A percentile compares a stretch with the other conserved stretches of the same genome.
These are phyloP conservation scores for Mortierella hygrophila DNA, from an alignment of 192 early-diverging fungal species.

Conservation along the genomic window DNA sequence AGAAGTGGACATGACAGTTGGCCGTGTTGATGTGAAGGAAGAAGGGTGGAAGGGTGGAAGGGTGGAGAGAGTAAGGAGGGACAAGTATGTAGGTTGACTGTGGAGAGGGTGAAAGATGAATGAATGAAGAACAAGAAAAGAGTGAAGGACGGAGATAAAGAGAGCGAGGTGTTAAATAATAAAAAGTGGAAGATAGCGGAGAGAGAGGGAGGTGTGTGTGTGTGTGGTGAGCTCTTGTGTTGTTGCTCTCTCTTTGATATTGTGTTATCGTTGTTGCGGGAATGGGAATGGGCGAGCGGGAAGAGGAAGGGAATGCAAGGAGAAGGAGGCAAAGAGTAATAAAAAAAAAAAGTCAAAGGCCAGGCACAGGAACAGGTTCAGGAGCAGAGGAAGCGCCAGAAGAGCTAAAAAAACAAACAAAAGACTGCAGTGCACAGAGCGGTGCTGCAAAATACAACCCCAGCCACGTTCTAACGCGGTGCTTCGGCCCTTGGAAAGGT, in stretches of 20 bases:
- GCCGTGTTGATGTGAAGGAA: too few species aligned
- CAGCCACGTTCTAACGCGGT: neutral
- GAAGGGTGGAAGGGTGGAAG: neutral
- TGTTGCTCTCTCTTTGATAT: neutral
- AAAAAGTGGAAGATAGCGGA: neutral
- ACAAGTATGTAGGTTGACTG: neutral
- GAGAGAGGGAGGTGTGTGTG: neutral
- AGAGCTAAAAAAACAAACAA: constrained; percentile 6
- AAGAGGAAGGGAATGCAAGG: neutral
- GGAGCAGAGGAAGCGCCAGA: neutral
- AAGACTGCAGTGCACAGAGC: too few species aligned
- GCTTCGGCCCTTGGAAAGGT: neutral
- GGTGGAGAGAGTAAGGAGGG: neutral
- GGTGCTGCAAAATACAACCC: too few species aligned
- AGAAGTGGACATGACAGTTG: constrained; percentile 53
- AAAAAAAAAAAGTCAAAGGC: constrained; percentile 6
- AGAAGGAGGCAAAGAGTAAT: constrained; percentile 7
- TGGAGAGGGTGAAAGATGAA: neutral
- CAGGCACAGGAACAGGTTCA: neutral
- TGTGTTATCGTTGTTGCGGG: neutral
- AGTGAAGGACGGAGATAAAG: neutral
- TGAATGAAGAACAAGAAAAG: neutral
- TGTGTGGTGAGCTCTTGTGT: neutral
- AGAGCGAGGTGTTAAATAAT: neutral
- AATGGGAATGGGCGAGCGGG: neutral